These are phyloP conservation scores for Sphagnurus paluster DNA, from an alignment of 1,284 basidiomycete genomes.

Conservation along the genomic window DNA sequence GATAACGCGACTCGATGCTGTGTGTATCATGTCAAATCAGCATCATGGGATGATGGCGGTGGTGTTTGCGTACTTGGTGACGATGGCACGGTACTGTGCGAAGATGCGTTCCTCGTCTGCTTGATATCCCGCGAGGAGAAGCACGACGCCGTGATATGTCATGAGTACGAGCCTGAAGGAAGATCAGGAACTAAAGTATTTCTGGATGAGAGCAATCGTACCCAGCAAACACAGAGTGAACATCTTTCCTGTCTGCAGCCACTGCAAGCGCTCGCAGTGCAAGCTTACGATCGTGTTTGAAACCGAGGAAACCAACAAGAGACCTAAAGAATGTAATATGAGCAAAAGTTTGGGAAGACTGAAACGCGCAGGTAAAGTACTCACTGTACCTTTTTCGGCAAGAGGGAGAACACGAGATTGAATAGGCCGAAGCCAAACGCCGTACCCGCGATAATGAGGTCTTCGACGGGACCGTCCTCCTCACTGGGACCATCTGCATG, in stretches of 20 bases:
- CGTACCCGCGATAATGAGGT: constrained; percentile 68
- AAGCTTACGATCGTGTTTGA: constrained; percentile 65
- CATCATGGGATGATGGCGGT: not conserved
- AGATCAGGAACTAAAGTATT: not conserved
- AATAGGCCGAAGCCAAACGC: constrained; percentile 78
- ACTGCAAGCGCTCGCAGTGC: constrained; percentile 69
- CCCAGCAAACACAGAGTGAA: constrained; percentile 76
- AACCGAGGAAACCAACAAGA: constrained; percentile 73
- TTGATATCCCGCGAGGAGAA: constrained; percentile 71
- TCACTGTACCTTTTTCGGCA: constrained; percentile 69
- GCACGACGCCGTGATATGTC: constrained; percentile 73
- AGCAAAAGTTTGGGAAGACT: too few relatives aligned
- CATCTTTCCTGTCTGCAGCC: constrained; percentile 62
- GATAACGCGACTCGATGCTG: constrained; percentile 56
- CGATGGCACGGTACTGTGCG: constrained; percentile 60
- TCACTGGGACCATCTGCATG: constrained; percentile 21
- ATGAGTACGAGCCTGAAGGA: constrained; percentile 65
- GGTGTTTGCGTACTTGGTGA: constrained; percentile 49
- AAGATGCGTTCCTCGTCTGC: constrained; percentile 67
- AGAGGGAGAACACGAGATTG: constrained; percentile 73
- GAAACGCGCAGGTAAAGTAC: too few relatives aligned
- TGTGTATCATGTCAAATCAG: not conserved
- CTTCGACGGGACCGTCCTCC: constrained; percentile 60
- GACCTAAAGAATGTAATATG: constrained; percentile 38
- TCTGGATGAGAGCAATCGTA: constrained; percentile 32